Evolutionary conservation across 345 rosid species (phyloP).

Genomic region (Pugionium cornutum): DNA sequence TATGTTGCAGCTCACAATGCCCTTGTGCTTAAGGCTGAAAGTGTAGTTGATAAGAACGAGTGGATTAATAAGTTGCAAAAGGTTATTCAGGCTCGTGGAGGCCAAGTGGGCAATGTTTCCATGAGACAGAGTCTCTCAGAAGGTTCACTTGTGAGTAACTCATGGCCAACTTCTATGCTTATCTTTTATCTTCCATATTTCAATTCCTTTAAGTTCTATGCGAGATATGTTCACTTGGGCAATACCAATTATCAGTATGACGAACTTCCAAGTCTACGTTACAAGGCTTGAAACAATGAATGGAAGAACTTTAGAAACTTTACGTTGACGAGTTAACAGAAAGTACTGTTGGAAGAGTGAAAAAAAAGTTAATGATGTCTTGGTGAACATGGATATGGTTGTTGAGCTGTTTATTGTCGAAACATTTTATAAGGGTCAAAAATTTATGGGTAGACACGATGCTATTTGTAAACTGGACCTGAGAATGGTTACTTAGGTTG

Average conservation of each 20-base stretch:
- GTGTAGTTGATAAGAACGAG: constrained; percentile 74
- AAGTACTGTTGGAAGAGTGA: too few relatives aligned
- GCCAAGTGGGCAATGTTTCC: constrained; percentile 53
- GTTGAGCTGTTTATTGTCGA: not conserved
- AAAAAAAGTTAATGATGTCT: not conserved
- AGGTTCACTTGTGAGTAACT: constrained; percentile 84
- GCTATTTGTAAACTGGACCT: not conserved
- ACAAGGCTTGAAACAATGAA: too few relatives aligned
- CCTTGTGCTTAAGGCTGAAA: constrained; percentile 85
- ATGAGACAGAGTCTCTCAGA: constrained; percentile 92
- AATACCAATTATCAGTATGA: too few relatives aligned
- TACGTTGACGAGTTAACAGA: too few relatives aligned
- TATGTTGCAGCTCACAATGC: constrained; percentile 75
- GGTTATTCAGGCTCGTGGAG: constrained; percentile 67
- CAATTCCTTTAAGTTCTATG: not conserved
- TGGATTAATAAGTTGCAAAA: constrained; percentile 80
- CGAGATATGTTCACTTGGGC: too few relatives aligned
- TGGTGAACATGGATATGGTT: constrained; percentile 18
- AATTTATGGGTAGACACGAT: not conserved
- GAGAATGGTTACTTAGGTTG: too few relatives aligned
- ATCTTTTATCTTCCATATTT: not conserved
- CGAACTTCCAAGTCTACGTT: too few relatives aligned
- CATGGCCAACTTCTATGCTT: not conserved
- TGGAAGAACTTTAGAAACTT: too few relatives aligned
- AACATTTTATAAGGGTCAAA: not conserved